These are phyloP conservation scores for Rosa lucieae DNA, from an alignment of 306 rosid species.

Conservation along the genomic window DNA sequence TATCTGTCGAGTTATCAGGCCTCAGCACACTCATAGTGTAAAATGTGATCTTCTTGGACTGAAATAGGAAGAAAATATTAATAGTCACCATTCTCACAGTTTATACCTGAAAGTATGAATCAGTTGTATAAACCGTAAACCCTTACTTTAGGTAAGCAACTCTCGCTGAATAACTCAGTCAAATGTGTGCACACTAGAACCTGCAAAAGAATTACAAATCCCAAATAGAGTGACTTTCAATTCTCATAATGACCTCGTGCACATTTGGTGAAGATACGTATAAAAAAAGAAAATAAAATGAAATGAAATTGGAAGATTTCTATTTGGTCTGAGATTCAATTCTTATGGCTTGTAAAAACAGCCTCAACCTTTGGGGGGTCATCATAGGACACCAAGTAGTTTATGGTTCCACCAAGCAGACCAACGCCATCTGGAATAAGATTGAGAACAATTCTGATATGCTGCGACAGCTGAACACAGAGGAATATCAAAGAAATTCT, in stretches of 20 bases:
- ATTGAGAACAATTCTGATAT: slow-evolving; percentile 22
- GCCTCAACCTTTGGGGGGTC: slow-evolving; percentile 80
- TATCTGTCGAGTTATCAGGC: slow-evolving; percentile 56
- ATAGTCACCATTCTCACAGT: slow-evolving; percentile 14
- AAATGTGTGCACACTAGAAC: slow-evolving; percentile 94
- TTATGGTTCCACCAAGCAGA: slow-evolving; percentile 88
- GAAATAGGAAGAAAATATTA: slow-evolving; percentile 29
- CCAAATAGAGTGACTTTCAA: neutral
- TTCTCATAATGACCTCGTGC: neutral
- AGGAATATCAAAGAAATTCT: neutral
- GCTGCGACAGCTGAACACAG: slow-evolving; percentile 13
- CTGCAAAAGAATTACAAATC: slow-evolving; percentile 42
- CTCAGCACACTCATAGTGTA: slow-evolving; percentile 90
- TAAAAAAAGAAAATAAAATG: neutral
- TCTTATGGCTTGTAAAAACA: slow-evolving; percentile 22
- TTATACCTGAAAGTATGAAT: slow-evolving; percentile 18
- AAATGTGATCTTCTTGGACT: slow-evolving; percentile 77
- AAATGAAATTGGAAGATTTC: neutral
- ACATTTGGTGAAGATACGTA: neutral
- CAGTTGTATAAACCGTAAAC: slow-evolving; percentile 23
- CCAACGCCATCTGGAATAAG: slow-evolving; percentile 82
- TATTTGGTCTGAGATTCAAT: neutral
- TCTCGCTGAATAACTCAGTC: slow-evolving; percentile 79
- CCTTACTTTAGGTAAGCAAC: slow-evolving; percentile 58
- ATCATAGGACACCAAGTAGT: slow-evolving; percentile 58